These are phyloP conservation scores for Cystofilobasidium bisporidii DNA, from an alignment of 768 basidiomycete species.

Conservation along the genomic window DNA sequence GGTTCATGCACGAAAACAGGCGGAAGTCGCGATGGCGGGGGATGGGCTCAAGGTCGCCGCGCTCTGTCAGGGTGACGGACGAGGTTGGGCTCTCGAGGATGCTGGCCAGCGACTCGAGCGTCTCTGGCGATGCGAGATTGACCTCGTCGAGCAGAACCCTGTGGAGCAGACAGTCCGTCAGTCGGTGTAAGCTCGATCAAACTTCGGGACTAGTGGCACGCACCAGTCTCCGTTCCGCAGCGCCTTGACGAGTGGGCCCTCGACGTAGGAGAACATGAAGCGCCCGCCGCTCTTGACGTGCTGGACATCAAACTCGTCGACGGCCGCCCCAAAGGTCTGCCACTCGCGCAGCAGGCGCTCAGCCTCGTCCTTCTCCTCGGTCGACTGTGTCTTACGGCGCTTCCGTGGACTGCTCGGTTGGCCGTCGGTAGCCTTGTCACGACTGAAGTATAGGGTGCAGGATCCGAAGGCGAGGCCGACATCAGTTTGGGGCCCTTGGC, in stretches of 20 bases:
- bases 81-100: slow-evolving; percentile 73
- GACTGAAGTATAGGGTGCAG: background rate
- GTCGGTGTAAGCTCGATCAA: too few species aligned
- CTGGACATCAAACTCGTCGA: slow-evolving; percentile 75
- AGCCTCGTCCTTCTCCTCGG: slow-evolving; percentile 14
- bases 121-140: slow-evolving; percentile 88
- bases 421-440: slow-evolving; percentile 6
- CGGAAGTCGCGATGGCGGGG: slow-evolving; percentile 91
- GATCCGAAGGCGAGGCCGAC: too few species aligned
- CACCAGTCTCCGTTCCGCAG: slow-evolving; percentile 83
- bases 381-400: slow-evolving; percentile 17
- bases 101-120: slow-evolving; percentile 82
- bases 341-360: slow-evolving; percentile 43
- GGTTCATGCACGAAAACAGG: slow-evolving; percentile 98
- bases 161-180: background rate
- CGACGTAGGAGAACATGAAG: slow-evolving; percentile 88
- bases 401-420: slow-evolving; percentile 17
- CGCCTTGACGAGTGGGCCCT: slow-evolving; percentile 89
- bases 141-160: slow-evolving; percentile 95
- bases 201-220: slow-evolving; percentile 35
- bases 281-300: slow-evolving; percentile 75
- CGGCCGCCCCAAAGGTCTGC: slow-evolving; percentile 56
- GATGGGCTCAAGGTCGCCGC: slow-evolving; percentile 79
- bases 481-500: too few species aligned
- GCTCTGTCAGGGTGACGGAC: slow-evolving; percentile 85